Conservation (phyloP, 2,329 filamentous ascomycete species). For the Berkeleyomyces rouxiae region DNA sequence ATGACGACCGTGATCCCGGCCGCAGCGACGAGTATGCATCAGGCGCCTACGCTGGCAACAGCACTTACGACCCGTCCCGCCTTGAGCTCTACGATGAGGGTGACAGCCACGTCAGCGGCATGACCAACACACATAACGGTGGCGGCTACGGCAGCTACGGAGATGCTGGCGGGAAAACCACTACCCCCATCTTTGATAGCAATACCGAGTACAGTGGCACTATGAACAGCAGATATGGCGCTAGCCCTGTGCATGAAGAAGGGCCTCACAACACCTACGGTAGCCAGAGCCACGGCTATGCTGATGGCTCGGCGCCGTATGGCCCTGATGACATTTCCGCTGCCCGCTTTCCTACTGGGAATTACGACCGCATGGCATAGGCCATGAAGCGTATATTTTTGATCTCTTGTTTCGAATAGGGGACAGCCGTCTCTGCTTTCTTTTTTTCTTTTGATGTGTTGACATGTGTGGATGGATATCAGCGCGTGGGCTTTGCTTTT, state of each 20-base stretch:
- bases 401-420: neutral
- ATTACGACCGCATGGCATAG: constrained; percentile 32
- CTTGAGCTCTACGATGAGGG: constrained; percentile 22
- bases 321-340: constrained; percentile 12
- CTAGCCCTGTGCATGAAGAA: constrained; percentile 10
- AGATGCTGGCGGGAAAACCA: neutral
- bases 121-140: constrained; percentile 18
- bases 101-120: constrained; percentile 23
- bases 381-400: neutral
- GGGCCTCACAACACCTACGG: neutral
- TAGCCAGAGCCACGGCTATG: neutral
- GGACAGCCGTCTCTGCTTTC: neutral
- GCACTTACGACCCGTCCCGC: constrained; percentile 22
- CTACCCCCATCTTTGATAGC: constrained; percentile 27
- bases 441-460: neutral
- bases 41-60: constrained; percentile 23
- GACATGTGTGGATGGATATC: no score
- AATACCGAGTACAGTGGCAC: constrained; percentile 29
- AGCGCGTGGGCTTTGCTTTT: no score
- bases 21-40: constrained; percentile 20
- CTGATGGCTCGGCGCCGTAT: constrained; percentile 5
- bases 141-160: constrained; percentile 10
- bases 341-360: constrained; percentile 33
- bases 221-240: constrained; percentile 13
- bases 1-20: constrained; percentile 34